Evolutionary conservation across 2,329 filamentous ascomycete genomes (phyloP), one percentile per base, ranked within the genome.

Genomic region (Pseudogymnoascus sp.): DNA sequence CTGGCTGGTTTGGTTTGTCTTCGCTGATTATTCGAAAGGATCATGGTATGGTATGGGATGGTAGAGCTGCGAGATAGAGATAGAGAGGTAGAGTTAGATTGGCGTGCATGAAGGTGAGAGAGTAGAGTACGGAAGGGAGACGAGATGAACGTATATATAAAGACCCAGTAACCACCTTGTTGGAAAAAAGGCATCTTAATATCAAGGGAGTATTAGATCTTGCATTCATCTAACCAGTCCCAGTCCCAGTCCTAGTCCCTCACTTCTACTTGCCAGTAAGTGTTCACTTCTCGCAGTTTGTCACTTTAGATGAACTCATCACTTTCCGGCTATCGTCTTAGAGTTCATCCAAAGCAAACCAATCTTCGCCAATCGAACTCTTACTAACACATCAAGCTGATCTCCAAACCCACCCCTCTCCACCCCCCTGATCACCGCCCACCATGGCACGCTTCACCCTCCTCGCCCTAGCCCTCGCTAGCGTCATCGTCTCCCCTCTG

Each of bases 381-480:
- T 30, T n/a, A n/a, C n/a, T n/a, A n/a, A n/a, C n/a, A n/a, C n/a
- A n/a, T n/a, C n/a, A n/a, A n/a, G n/a, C n/a, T n/a, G n/a, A 33
- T 30, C 25, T 5, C 25, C 45, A 52, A 52, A 52, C 25, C 45
- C 8, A 30, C 25, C 45, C 42, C 14, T n/a, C 42, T 49, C 23
- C 14, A 52, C 14, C 45, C 45, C 45, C 45, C 49, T 55, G 11
- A 55, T 55, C 28, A 55, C 49, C 28, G 49, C 25, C 49, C 49
- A 55, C 28, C 9, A 55, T 55, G 49, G 49, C 49, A 62, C 65
- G 66, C 55, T 65, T 69, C 64, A 60, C 62, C 39, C 38, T 66
- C 60, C 25, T 64, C 49, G 49, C 66, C 25, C 52, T 67, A 36
- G 65, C 62, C 28, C 58, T 66, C 33, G 68, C 64, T 49, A 63